These are phyloP conservation scores for Penicillium bialowiezense DNA, from an alignment of 495 filamentous ascomycete species.

Conservation along the genomic window DNA sequence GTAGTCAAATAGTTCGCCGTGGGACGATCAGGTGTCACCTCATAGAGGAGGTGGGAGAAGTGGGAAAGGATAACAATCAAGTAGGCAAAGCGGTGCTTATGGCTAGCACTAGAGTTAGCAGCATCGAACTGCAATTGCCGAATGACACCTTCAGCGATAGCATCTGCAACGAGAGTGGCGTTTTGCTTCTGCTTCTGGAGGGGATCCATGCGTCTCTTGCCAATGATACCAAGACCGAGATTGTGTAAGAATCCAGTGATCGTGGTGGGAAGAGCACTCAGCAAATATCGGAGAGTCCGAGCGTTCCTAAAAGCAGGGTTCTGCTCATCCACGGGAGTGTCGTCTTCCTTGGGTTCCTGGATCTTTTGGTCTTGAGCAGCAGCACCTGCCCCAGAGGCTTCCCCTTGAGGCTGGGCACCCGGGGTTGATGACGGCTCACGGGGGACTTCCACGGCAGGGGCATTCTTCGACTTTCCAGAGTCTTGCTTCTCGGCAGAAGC, in stretches of 20 bases:
- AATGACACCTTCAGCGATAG: constrained; percentile 69
- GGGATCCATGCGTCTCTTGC: constrained; percentile 64
- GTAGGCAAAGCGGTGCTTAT: constrained; percentile 63
- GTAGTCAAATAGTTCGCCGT: constrained; percentile 70
- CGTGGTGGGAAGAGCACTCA: constrained; percentile 68
- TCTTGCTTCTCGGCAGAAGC: constrained; percentile 45
- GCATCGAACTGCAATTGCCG: constrained; percentile 56
- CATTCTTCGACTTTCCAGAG: constrained; percentile 41
- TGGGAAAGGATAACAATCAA: constrained; percentile 77
- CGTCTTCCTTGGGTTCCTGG: constrained; percentile 37
- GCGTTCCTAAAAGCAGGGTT: constrained; percentile 73
- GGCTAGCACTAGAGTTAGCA: constrained; percentile 38
- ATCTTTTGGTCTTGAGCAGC: constrained; percentile 19
- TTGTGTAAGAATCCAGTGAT: constrained; percentile 75
- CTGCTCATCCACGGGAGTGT: constrained; percentile 41
- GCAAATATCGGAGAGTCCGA: constrained; percentile 67
- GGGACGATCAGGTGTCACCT: constrained; percentile 58
- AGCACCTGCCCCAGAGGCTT: constrained; percentile 18
- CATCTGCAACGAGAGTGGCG: constrained; percentile 67
- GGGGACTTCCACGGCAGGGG: constrained; percentile 27
- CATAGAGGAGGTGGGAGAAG: constrained; percentile 74
- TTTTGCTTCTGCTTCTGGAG: constrained; percentile 66
- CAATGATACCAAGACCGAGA: constrained; percentile 74
- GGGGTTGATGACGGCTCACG: constrained; percentile 13
- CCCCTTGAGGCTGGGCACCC: constrained; percentile 15